Evolutionary conservation across 139 green algal genomes (phyloP).

Genomic region (Gonium pectorale): DNA sequence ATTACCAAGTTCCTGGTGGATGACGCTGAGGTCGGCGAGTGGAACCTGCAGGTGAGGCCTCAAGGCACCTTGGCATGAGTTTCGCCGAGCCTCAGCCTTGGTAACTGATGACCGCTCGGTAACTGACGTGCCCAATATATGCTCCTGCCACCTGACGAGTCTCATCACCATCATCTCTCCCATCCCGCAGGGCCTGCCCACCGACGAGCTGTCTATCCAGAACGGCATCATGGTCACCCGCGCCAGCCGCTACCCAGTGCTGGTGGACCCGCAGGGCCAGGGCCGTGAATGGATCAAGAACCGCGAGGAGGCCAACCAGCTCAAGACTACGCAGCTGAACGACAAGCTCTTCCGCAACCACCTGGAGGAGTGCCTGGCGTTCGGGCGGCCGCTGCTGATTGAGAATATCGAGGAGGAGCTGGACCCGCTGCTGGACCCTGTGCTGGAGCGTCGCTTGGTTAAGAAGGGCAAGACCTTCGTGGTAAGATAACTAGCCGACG

Average conservation of each 20-base stretch:
- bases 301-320: conserved; percentile 85
- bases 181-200: conserved; percentile 86
- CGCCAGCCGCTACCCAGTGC: conserved; percentile 85
- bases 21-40: conserved; percentile 90
- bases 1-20: conserved; percentile 93
- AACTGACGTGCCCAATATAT: too few relatives aligned
- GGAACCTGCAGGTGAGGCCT: conserved; percentile 72
- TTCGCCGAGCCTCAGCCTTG: too few relatives aligned
- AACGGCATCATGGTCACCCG: conserved; percentile 96
- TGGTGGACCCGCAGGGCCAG: conserved; percentile 92
- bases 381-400: conserved; percentile 93
- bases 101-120: too few relatives aligned
- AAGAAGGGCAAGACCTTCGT: conserved; percentile 71
- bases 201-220: conserved; percentile 94
- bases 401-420: conserved; percentile 97
- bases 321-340: conserved; percentile 85
- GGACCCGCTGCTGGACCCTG: conserved; percentile 92
- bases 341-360: conserved; percentile 91
- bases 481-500: too few relatives aligned
- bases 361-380: conserved; percentile 93
- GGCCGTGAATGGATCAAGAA: conserved; percentile 90
- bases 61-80: too few relatives aligned
- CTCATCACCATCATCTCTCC: too few relatives aligned
- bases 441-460: conserved; percentile 88
- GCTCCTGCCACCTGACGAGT: too few relatives aligned